Base-by-base conservation (phyloP, 257 asterid species). In the Cinchona pubescens region DNA sequence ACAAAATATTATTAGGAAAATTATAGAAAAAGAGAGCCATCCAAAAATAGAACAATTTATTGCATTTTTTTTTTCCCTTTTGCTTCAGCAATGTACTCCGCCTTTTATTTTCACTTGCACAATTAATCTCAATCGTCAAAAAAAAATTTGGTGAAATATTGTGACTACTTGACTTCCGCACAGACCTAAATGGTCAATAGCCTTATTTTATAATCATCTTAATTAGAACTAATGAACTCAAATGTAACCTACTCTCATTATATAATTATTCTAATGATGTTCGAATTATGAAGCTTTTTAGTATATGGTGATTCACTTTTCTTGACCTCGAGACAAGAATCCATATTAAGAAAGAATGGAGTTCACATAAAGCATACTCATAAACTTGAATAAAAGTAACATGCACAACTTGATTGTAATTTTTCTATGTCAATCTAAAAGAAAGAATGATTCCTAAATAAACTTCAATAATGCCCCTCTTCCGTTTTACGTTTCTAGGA, bases 381-480 rank as follows among this genome's bases (percentile, higher is more conserved):
- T 68, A 78, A 73, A 66, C 62, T 46, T 75, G 73, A 59, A 72
- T 60, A 35, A 58, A 62, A 38, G 53, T 56, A 58, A 8, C 68
- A 72, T 58, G 68, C 67, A 56, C 45, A 19, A 8, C 35, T 71
- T 34, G 35, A 71, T 37, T 1, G 5, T 40, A 40, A 40, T 5
- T 40, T 40, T 7, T 46, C 29, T 45, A 34, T 11, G 5, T 25
- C 29, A 63, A 49, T 9, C 51, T 3, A 21, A 58, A 74, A 62
- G 16, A 15, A 38, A 32, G 21, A 19, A 23, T 30, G 67, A 29
- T 64, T 38, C 46, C 8, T 18, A 67, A 62, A 42, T 55, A 69
- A 45, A 37, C 48, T 67, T 75, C 74, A 69, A 73, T 35, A 2
- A 78, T 38, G 35, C 21, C 40, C 49, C 7, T 35, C 53, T 55